Evolutionary conservation across 495 filamentous ascomycete genomes (phyloP).

Genomic region (Pyrenula aspistea): DNA sequence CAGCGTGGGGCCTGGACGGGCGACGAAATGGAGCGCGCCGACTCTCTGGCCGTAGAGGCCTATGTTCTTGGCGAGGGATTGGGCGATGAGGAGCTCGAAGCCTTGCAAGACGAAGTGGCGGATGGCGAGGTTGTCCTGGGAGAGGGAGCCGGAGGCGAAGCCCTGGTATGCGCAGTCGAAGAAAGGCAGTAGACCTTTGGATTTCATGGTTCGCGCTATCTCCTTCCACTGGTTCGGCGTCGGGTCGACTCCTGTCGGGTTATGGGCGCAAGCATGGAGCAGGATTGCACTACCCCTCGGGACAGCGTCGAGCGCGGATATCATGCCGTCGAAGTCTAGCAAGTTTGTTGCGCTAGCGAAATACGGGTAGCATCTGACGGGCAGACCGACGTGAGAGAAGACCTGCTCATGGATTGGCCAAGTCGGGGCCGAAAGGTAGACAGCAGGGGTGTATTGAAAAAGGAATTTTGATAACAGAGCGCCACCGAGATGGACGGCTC

Average conservation of each 20-base stretch:
- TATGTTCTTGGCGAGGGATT: slow-evolving; percentile 46
- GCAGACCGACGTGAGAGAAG: slow-evolving; percentile 30
- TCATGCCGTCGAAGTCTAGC: slow-evolving; percentile 36
- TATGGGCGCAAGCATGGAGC: slow-evolving; percentile 43
- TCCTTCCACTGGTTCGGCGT: slow-evolving; percentile 39
- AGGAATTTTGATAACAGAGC: slow-evolving; percentile 59
- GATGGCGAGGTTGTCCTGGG: slow-evolving; percentile 41
- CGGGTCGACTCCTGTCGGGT: slow-evolving; percentile 42
- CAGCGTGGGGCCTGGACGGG: slow-evolving; percentile 16
- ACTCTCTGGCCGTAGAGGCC: slow-evolving; percentile 42
- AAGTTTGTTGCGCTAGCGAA: slow-evolving; percentile 30
- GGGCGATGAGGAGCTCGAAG: slow-evolving; percentile 37
- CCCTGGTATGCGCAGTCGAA: slow-evolving; percentile 47
- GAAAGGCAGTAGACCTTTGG: slow-evolving; percentile 40
- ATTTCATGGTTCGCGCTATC: slow-evolving; percentile 36
- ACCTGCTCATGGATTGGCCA: slow-evolving; percentile 39
- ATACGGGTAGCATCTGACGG: slow-evolving; percentile 36
- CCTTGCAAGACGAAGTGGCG: slow-evolving; percentile 25
- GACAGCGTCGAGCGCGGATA: slow-evolving; percentile 28
- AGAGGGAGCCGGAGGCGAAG: slow-evolving; percentile 39
- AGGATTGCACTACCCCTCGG: slow-evolving; percentile 32
- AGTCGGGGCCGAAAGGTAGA: slow-evolving; percentile 36
- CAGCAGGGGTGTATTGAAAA: slow-evolving; percentile 29
- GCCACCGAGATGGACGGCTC: slow-evolving; percentile 78
- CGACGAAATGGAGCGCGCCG: slow-evolving; percentile 36